Evolutionary conservation across 148 eudicot species (phyloP).

Genomic region (Simmondsia chinensis): DNA sequence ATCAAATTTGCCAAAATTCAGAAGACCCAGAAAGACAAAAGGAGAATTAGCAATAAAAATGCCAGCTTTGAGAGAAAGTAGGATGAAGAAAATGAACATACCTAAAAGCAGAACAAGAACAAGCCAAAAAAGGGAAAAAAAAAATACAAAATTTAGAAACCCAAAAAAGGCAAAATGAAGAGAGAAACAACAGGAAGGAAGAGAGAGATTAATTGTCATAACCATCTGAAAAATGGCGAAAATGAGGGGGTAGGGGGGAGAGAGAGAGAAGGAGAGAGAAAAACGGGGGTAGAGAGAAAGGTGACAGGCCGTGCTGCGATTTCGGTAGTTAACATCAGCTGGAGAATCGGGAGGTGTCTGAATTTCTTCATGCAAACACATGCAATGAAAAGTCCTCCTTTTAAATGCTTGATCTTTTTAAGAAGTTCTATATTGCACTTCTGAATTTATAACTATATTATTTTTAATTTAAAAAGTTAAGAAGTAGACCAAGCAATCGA

Average conservation of each 20-base stretch:
- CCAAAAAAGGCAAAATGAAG: slow-evolving; percentile 8
- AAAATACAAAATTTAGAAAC: slow-evolving; percentile 11
- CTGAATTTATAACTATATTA: no score
- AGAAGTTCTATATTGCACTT: no score
- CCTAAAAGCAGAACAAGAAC: slow-evolving; percentile 5
- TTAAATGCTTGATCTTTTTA: no score
- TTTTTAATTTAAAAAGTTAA: no score
- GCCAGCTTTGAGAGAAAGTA: neutral
- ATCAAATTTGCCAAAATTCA: neutral
- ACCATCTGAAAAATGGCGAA: slow-evolving; percentile 10
- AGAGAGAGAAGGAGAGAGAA: slow-evolving; percentile 5
- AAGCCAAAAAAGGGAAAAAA: slow-evolving; percentile 22
- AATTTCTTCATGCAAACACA: no score
- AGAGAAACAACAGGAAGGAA: slow-evolving; percentile 5
- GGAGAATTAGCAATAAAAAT: neutral
- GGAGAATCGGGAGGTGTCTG: slow-evolving; percentile 49
- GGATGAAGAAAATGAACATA: slow-evolving; percentile 7
- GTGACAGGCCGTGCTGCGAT: slow-evolving; percentile 46
- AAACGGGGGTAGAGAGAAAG: slow-evolving; percentile 7
- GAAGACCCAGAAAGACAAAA: neutral
- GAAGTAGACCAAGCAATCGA: no score
- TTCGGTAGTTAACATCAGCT: slow-evolving; percentile 29
- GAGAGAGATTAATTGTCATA: no score
- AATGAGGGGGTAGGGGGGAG: neutral
- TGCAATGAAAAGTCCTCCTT: no score